These are phyloP conservation scores for Bauhinia variegata DNA, from an alignment of 306 rosid genomes.

Conservation along the genomic window DNA sequence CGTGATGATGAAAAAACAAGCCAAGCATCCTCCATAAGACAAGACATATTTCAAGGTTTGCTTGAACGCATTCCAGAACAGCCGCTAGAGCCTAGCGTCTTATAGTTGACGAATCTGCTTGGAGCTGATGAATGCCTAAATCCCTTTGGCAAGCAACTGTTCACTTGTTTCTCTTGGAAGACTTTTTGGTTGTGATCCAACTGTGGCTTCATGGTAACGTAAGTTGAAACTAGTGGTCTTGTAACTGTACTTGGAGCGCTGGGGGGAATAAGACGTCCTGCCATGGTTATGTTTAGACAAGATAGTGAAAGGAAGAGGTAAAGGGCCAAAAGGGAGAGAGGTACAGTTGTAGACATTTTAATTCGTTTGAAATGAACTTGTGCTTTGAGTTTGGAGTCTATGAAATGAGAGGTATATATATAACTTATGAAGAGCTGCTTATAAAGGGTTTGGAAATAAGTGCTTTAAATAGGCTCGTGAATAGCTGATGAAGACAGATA, in stretches of 20 bases:
- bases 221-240: conserved; percentile 60
- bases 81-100: conserved; percentile 44
- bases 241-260: conserved; percentile 84
- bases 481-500: conserved; percentile 46
- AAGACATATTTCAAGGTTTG: conserved; percentile 47
- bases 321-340: conserved; percentile 34
- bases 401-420: conserved; percentile 16
- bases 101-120: conserved; percentile 71
- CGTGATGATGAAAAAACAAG: conserved; percentile 25
- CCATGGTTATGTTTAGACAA: conserved; percentile 42
- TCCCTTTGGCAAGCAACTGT: conserved; percentile 77
- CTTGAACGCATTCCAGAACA: conserved; percentile 48
- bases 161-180: conserved; percentile 53
- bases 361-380: neutral
- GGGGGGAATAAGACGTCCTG: conserved; percentile 66
- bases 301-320: conserved; percentile 45
- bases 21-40: conserved; percentile 1
- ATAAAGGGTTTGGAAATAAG: conserved; percentile 32
- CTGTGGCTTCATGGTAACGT: conserved; percentile 47
- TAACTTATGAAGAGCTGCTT: conserved; percentile 12
- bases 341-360: conserved; percentile 46
- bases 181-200: conserved; percentile 48
- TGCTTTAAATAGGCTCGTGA: conserved; percentile 76
- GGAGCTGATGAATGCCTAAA: conserved; percentile 71
- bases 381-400: conserved; percentile 7